Base-by-base conservation (phyloP, 306 rosid species). In the Pyrus pyrifolia region DNA sequence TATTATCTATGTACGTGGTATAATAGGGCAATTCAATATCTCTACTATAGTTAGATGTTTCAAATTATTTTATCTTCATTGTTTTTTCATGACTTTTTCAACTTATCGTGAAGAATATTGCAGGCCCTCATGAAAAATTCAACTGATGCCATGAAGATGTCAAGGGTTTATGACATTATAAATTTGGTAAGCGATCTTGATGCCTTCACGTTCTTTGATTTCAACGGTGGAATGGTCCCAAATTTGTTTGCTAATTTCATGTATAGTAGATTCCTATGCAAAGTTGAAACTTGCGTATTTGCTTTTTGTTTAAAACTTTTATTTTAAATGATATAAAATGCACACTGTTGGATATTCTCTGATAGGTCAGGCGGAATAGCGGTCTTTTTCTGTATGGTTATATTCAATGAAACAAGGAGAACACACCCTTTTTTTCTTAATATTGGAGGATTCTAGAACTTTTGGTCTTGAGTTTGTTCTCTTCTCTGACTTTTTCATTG, bases 81-180 rank as follows among this genome's bases (percentile, higher is more conserved):
- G 35, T 76, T 40, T 76, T 76, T 51, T 63, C 72, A 45, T 80
- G 73, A 77, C 76, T 59, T 63, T 70, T 74, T 35, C 55, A 73
- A 85, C 81, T 78, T 57, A 62, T 76, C 44, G 13, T 38, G 67
- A 72, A 81, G 63, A 70, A 27, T 74, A 66, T 52, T 84, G 57
- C 93, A 95, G 98, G 97, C 96, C 71, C 96, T 95, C 79, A 46
- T 76, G 91, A 90, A 86, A 85, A 88, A 88, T 82, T 84, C 91
- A 70, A 95, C 98, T 21, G 97, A 95, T 77, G 94, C 98, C 76
- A 95, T 92, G 98, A 90, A 79, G 87, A 96, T 92, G 81, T 87
- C 98, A 12, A 88, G 86, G 83, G 96, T 92, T 76, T 74, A 73
- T 8, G 96, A 92, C 63, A 85, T 90, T 82, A 77, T 95, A 79